These are phyloP conservation scores for Paramarasmius palmivorus DNA, from an alignment of 1,284 basidiomycete genomes.

Conservation along the genomic window DNA sequence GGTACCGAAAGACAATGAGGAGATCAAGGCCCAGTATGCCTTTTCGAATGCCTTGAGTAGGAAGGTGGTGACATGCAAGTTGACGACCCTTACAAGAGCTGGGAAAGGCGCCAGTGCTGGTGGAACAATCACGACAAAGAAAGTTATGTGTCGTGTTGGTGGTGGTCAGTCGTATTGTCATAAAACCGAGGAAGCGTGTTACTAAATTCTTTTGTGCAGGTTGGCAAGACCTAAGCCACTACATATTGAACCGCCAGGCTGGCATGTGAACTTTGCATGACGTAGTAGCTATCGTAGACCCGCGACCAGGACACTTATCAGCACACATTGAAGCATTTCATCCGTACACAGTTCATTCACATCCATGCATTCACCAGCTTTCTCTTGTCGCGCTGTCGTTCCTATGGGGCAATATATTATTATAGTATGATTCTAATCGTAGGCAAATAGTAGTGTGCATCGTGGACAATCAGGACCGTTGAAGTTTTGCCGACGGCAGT, in stretches of 20 bases:
- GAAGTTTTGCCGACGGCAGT: neutral
- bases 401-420: conserved; percentile 4
- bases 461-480: neutral
- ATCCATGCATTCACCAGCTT: conserved; percentile 3
- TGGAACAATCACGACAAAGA: conserved; percentile 54
- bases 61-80: conserved; percentile 77
- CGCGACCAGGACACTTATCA: neutral
- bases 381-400: neutral
- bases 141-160: conserved; percentile 85
- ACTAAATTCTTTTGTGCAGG: conserved; percentile 57
- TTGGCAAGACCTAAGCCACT: conserved; percentile 85
- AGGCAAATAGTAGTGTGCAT: neutral
- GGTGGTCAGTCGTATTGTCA: conserved; percentile 55
- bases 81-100: conserved; percentile 73
- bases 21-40: conserved; percentile 55
- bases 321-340: neutral
- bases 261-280: conserved; percentile 38
- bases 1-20: neutral
- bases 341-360: neutral
- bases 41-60: conserved; percentile 71
- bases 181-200: no score
- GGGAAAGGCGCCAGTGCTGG: conserved; percentile 50
- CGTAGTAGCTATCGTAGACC: neutral
- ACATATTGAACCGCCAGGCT: conserved; percentile 72
- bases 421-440: neutral